A percentile compares a stretch with the other conserved stretches of the same genome.
Evolutionary conservation across 1,139 yeast genomes (phyloP).

Genomic region (Saccharomyces pastorianus): DNA sequence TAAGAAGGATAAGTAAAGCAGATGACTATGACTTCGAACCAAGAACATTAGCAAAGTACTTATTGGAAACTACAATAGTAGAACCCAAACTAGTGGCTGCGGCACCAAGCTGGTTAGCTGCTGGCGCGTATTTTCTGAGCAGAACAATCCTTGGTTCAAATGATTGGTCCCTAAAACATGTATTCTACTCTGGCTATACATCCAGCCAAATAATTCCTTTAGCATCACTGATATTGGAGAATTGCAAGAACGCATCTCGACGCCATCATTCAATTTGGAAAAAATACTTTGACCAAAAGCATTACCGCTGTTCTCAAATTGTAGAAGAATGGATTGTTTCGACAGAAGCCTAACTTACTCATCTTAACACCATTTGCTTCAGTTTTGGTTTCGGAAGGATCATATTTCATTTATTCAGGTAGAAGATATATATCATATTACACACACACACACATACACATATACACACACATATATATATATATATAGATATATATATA

Average conservation of each 20-base stretch:
- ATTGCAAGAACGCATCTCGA: constrained; percentile 58
- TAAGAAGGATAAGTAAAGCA: constrained; percentile 86
- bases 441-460: neutral
- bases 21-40: constrained; percentile 91
- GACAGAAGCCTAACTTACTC: neutral
- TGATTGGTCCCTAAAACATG: constrained; percentile 76
- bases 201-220: constrained; percentile 70
- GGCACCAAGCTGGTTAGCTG: constrained; percentile 91
- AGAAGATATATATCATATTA: neutral
- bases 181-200: constrained; percentile 87
- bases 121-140: constrained; percentile 81
- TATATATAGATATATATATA: neutral
- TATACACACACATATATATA: neutral
- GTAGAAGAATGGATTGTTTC: neutral
- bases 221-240: constrained; percentile 58
- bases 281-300: constrained; percentile 44
- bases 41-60: constrained; percentile 84
- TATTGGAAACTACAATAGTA: constrained; percentile 83
- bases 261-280: constrained; percentile 80
- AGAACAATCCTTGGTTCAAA: constrained; percentile 49
- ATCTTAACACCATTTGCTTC: neutral
- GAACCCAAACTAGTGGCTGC: constrained; percentile 79
- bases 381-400: neutral
- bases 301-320: neutral
- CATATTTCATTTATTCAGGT: neutral